Base-by-base conservation (phyloP, 306 rosid species). In the Begonia fuchsioides region DNA sequence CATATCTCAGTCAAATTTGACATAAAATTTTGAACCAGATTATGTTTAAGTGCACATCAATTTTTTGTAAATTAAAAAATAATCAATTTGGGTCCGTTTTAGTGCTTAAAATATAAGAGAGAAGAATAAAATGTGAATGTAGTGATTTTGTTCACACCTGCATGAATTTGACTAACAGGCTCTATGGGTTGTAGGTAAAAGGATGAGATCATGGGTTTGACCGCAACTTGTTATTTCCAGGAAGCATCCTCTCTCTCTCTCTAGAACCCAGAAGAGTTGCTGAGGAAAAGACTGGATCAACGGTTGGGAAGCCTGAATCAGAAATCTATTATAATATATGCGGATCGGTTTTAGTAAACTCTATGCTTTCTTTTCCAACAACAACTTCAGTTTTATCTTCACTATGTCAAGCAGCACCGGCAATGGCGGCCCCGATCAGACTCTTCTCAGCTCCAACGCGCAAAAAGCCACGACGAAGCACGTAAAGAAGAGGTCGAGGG, bases 401-500 rank as follows among this genome's bases (percentile, higher is more conserved):
- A 49, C 60, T 38, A 57, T 50, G 17, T 39, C 75, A 17, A 64
- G 57, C 12, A 65, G 13, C 8, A 1, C 52, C 20, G 46, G 66
- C 56, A 52, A 80, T 1, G 50, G 51, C 14, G 19, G 19, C 20
- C 15, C 65, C 13, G 55, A 38, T 11, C 41, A 46, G 38, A 51
- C 50, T 11, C 46, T 44, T 15, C 50, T 51, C 43, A 66, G 55
- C 6, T 77, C 81, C 32, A 69, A 61, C 41, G 67, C 69, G n/a
- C 65, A 40, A 16, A 55, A 65, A 2, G 50, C 67, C 6, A 2
- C 35, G 8, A 5, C 35, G 35, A 83, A 73, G 57, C 72, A 75
- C 2, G 56, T 65, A 3, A 41, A 69, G n/a, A 69, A 79, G 26
- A 68, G 88, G 51, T 81, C 85, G 11, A 63, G 87, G 53, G 80